Percentiles rank a stretch among this genome's conserved stretches.
These are phyloP conservation scores for Funneliformis mosseae DNA, from an alignment of 192 early-diverging fungal genomes.

Conservation along the genomic window DNA sequence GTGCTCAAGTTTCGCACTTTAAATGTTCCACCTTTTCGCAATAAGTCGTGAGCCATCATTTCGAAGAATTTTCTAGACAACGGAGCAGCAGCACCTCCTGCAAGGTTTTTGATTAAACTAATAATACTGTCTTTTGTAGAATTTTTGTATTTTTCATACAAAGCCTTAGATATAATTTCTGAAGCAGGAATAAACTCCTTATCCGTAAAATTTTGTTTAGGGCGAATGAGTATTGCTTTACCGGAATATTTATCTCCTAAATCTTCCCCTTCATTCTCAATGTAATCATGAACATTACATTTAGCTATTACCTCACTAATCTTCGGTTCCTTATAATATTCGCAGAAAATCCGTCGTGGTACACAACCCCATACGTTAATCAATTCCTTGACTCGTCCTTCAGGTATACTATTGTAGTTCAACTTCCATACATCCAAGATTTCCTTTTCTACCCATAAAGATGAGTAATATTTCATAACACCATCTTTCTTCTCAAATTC, in stretches of 20 bases:
- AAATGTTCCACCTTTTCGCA: not conserved
- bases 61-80: not conserved
- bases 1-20: not conserved
- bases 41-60: not conserved
- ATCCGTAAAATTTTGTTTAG: not conserved
- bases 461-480: constrained; percentile 1
- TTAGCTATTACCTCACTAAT: not conserved
- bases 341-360: not conserved
- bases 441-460: not conserved
- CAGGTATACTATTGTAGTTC: not conserved
- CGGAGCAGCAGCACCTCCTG: not conserved
- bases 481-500: not conserved
- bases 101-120: not conserved
- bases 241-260: not conserved
- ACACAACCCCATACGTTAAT: not conserved
- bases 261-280: not conserved
- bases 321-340: not conserved
- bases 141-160: not conserved
- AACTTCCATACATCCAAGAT: not conserved
- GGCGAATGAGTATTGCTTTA: not conserved
- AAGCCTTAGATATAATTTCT: too few relatives aligned
- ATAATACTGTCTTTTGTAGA: not conserved
- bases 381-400: not conserved
- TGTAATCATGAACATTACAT: not conserved
- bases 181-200: not conserved